Conservation (phyloP, 768 basidiomycete genomes). For the Suillus sp. region DNA sequence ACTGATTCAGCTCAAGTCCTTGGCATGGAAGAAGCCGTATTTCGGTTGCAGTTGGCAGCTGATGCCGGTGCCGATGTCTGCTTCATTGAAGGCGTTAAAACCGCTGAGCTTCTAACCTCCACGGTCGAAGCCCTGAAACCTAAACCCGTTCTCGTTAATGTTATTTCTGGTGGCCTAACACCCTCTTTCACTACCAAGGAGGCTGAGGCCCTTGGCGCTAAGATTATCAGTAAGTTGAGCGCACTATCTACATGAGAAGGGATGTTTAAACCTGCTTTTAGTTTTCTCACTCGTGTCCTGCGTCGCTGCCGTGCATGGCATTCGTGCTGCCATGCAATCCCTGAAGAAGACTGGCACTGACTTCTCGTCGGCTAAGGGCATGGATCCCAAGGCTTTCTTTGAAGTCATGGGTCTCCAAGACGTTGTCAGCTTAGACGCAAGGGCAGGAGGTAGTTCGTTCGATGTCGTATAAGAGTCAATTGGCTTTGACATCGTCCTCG, state of each 20-base stretch:
- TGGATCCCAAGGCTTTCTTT: slow-evolving; percentile 81
- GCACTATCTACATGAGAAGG: not conserved
- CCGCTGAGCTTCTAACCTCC: slow-evolving; percentile 59
- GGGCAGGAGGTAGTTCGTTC: slow-evolving; percentile 63
- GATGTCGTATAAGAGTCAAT: slow-evolving; percentile 42
- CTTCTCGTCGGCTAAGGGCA: slow-evolving; percentile 57
- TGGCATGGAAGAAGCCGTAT: slow-evolving; percentile 76
- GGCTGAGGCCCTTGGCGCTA: slow-evolving; percentile 70
- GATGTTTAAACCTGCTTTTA: slow-evolving; percentile 26
- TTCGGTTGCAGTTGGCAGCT: slow-evolving; percentile 66
- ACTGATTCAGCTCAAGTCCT: slow-evolving; percentile 79
- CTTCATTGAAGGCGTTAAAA: slow-evolving; percentile 80
- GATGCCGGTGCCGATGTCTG: slow-evolving; percentile 79
- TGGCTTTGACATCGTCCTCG: not conserved
- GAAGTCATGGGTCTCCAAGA: slow-evolving; percentile 70
- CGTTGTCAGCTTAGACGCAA: slow-evolving; percentile 54
- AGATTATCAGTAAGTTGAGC: slow-evolving; percentile 68
- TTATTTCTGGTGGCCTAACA: slow-evolving; percentile 77
- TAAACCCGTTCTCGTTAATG: slow-evolving; percentile 79
- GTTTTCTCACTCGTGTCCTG: slow-evolving; percentile 79
- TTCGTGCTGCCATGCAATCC: slow-evolving; percentile 74
- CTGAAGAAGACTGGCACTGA: slow-evolving; percentile 81
- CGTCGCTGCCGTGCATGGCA: slow-evolving; percentile 76
- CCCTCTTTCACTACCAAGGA: slow-evolving; percentile 72
- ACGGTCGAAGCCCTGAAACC: slow-evolving; percentile 71